Percentiles rank a stretch among this genome's conserved stretches.
Evolutionary conservation across 2,329 filamentous ascomycete genomes (phyloP).

Genomic region (Ustilaginoidea virens): DNA sequence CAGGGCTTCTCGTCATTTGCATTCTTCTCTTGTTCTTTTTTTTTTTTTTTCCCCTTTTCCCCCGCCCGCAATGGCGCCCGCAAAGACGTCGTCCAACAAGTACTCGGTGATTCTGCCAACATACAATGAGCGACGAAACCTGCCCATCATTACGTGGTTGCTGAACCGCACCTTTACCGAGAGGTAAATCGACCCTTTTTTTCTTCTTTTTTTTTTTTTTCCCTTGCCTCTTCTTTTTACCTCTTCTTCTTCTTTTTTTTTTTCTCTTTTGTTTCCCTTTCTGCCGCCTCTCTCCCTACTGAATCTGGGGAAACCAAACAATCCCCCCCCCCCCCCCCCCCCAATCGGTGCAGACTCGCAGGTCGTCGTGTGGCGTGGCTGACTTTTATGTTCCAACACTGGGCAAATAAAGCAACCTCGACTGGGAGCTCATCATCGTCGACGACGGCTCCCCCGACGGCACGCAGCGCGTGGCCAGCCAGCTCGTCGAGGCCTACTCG

Average conservation of each 20-base stretch:
- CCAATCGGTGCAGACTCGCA: no score
- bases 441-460: constrained; percentile 96
- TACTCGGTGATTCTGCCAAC: constrained; percentile 97
- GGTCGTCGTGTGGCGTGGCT: no score
- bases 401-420: constrained; percentile 51
- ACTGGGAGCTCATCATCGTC: constrained; percentile 96
- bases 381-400: constrained; percentile 15
- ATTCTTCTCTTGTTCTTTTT: background rate
- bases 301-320: no score
- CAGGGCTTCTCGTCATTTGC: no score
- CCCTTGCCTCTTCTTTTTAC: no score
- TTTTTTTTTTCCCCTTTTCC: background rate
- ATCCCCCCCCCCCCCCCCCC: no score
- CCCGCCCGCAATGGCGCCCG: constrained; percentile 27
- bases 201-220: no score
- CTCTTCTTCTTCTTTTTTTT: no score
- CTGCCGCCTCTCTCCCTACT: no score
- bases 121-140: constrained; percentile 95
- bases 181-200: no score
- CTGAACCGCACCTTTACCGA: constrained; percentile 84
- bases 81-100: constrained; percentile 42
- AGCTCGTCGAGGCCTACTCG: constrained; percentile 76
- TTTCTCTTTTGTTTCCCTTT: no score
- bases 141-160: constrained; percentile 91
- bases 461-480: constrained; percentile 77